A percentile compares a stretch with the other conserved stretches of the same genome.
These are phyloP conservation scores for Acanthamoeba royreba DNA, from an alignment of 208 protist species.

Conservation along the genomic window DNA sequence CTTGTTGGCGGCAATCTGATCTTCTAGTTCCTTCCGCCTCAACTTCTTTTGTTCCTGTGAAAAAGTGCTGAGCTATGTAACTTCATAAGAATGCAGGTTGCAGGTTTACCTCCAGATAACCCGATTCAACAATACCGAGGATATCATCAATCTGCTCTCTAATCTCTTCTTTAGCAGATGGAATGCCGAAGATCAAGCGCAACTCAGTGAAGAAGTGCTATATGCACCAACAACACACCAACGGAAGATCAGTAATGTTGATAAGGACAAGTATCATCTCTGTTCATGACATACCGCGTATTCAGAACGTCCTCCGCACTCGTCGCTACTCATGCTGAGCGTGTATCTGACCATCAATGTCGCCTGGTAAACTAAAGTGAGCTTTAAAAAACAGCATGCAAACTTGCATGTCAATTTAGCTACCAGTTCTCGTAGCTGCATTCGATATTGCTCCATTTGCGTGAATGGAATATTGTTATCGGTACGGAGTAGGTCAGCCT, in stretches of 20 bases:
- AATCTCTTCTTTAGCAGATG: conserved; percentile 1
- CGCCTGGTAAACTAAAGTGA: not conserved
- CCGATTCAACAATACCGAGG: not conserved
- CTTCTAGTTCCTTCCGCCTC: not conserved
- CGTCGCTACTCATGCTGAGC: conserved; percentile 27
- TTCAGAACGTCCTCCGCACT: conserved; percentile 6
- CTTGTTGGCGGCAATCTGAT: not conserved
- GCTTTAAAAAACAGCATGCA: not conserved
- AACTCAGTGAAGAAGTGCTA: not conserved
- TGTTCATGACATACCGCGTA: conserved; percentile 33
- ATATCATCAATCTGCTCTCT: conserved; percentile 24
- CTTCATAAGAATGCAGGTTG: not conserved
- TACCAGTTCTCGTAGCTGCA: not conserved
- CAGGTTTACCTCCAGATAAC: not conserved
- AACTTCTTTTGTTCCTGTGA: conserved; percentile 2
- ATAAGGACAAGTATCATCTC: not conserved
- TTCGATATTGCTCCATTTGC: not conserved
- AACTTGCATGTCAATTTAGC: no score
- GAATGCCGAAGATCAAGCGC: not conserved
- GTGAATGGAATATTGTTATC: not conserved
- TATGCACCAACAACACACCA: no score
- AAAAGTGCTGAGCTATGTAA: not conserved
- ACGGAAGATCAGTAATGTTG: no score
- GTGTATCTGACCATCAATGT: conserved; percentile 33
- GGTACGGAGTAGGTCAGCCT: not conserved